Conservation (phyloP, 495 filamentous ascomycete species). For the Talaromyces borbonicus region DNA sequence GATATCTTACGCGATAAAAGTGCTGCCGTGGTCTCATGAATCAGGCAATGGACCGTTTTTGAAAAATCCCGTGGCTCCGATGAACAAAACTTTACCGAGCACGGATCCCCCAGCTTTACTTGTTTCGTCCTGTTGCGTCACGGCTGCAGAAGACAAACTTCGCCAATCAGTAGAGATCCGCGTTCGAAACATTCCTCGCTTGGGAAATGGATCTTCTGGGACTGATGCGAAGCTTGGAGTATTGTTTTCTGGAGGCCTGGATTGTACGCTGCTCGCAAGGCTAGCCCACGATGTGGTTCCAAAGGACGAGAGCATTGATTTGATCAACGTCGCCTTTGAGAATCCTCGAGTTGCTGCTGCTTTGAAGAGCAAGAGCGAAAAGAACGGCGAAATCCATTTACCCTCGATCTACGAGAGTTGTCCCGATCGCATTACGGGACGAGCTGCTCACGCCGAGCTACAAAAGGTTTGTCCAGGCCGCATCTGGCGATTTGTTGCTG, state of each 20-base stretch:
- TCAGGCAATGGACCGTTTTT: constrained; percentile 20
- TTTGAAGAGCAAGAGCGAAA: constrained; percentile 18
- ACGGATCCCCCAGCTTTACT: constrained; percentile 27
- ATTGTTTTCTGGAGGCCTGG: constrained; percentile 88
- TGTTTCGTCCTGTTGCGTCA: constrained; percentile 42
- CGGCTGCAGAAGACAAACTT: constrained; percentile 47
- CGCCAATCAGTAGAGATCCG: constrained; percentile 54
- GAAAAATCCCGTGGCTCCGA: constrained; percentile 51
- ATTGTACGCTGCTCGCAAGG: constrained; percentile 82
- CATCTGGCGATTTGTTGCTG: constrained; percentile 67
- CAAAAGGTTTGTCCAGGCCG: constrained; percentile 59
- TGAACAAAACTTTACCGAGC: constrained; percentile 47
- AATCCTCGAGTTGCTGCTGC: constrained; percentile 66
- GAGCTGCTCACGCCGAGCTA: constrained; percentile 65
- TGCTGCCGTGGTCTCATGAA: constrained; percentile 18
- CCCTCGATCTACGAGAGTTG: constrained; percentile 63
- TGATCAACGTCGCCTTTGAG: constrained; percentile 95
- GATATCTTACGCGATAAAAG: constrained; percentile 10
- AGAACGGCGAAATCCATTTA: constrained; percentile 16
- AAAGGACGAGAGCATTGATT: constrained; percentile 57
- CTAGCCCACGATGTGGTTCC: constrained; percentile 74
- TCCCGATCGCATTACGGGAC: constrained; percentile 82
- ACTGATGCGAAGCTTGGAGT: constrained; percentile 54
- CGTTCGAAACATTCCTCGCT: constrained; percentile 56
- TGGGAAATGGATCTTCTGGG: constrained; percentile 23